Conservation (phyloP, 2,329 filamentous ascomycete species). For the Lachnellula arida region DNA sequence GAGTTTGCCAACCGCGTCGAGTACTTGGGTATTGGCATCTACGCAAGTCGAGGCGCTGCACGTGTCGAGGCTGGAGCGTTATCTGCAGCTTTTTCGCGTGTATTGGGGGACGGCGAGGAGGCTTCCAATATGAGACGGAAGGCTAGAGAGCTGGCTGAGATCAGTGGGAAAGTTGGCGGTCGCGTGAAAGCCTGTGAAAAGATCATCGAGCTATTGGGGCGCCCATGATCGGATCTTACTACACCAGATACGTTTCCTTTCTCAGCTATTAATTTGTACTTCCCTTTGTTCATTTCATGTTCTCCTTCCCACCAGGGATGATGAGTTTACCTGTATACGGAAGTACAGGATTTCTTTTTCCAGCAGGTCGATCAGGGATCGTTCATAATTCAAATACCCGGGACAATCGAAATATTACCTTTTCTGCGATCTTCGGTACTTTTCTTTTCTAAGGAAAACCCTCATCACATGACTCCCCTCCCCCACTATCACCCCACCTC, state of each 20-base stretch:
- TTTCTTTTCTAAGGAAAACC: too few species aligned
- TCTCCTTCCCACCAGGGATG: too few species aligned
- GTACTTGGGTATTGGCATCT: slow-evolving; percentile 37
- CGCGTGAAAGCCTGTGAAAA: slow-evolving; percentile 18
- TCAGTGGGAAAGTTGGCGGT: slow-evolving; percentile 12
- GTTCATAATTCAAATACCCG: too few species aligned
- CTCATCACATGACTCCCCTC: too few species aligned
- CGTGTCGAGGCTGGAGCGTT: slow-evolving; percentile 17
- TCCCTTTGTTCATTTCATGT: too few species aligned
- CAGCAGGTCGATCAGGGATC: too few species aligned
- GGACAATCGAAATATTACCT: too few species aligned
- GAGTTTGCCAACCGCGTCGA: slow-evolving; percentile 42
- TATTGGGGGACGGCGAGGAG: slow-evolving; percentile 15
- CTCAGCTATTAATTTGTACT: neutral
- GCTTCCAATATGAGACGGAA: slow-evolving; percentile 13
- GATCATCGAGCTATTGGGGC: slow-evolving; percentile 18
- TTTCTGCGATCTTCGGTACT: too few species aligned
- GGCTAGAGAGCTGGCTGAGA: slow-evolving; percentile 14
- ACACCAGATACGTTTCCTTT: neutral
- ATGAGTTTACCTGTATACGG: too few species aligned
- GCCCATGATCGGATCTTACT: neutral
- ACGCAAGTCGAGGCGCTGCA: slow-evolving; percentile 15
- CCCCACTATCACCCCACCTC: too few species aligned
- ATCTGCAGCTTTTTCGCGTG: slow-evolving; percentile 13
- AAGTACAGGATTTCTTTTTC: too few species aligned